Evolutionary conservation across 176 grass and related monocot species (phyloP), one percentile per base, ranked within the genome.

Genomic region (Puccinellia tenuiflora): DNA sequence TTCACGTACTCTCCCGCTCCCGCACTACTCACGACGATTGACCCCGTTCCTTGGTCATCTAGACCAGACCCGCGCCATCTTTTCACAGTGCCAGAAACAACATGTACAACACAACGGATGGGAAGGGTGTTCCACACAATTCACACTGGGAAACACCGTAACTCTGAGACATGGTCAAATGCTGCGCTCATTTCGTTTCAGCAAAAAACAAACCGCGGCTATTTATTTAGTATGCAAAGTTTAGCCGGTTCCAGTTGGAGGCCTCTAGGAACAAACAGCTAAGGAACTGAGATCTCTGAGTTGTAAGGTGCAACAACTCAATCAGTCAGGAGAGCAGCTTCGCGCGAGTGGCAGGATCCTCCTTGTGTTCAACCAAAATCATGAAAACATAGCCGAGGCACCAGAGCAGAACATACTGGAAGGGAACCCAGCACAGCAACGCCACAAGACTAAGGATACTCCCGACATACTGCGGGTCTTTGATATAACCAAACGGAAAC

Each of bases 401-500:
- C 96, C 96, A 99, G 30, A 99, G 81, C 7, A 96, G 40, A 60
- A 86, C 78, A 17, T 93, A 99, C 54, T 71, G 80, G 81, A 84
- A 55, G 1, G 91, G 96, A 34, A 89, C 89, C 93, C 93, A 99
- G 28, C 93, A 93, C 21, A 99, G 85, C 37, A 88, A 24, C 18
- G 93, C 87, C 0, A 93, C 68, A 34, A 99, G 89, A 45, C 91
- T 99, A 24, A 99, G 60, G 39, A 99, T 90, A 6, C 96, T 94
- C 35, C 96, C 93, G 24, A 93, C 91, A 45, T 99, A 94, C 72
- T 96, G 96, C 0, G 96, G 96, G 43, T 99, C 96, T 22, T 89
- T 99, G n/a, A 99, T 87, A 65, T 94, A 96, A 10, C 91, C 96
- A 9, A 99, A 96, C 11, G 93, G 93, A 20, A 99, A 99, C 25